Base-by-base conservation (phyloP, 805 yeast species). In the Candida glaebosa region DNA sequence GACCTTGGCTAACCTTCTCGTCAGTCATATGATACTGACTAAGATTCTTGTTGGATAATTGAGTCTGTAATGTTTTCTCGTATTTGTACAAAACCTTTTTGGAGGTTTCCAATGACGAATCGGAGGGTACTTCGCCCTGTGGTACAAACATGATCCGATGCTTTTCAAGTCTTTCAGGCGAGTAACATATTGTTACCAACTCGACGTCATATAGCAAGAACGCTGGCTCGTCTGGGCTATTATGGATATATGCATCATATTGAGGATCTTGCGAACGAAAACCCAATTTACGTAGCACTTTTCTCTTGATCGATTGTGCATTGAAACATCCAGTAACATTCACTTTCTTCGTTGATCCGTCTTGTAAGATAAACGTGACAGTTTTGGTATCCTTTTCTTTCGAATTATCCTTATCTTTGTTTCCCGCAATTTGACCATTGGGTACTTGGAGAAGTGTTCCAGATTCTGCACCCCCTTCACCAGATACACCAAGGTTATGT, bases 301-400 rank as follows among this genome's bases (percentile, higher is more conserved):
- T 82, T 40, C 79, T 70, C 57, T 85, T 87, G 38, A 89, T 85
- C 5, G 88, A 77, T 43, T 79, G 84, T 1, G 95, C 89, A 56
- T 82, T 84, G 61, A 80, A 84, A 56, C 95, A 87, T 0, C 89
- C 93, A 14, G 79, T 75, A 1, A 87, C 82, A 51, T 83, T 82
- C 32, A 87, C 79, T 40, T 75, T 71, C 49, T 80, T 81, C 2
- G 80, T 71, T 5, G 82, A 69, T 1, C 96, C 96, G 61, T 83
- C 87, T 40, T 82, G 83, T 28, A 83, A 65, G 22, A 88, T 84
- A 48, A 89, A 82, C 1, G 85, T 82, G 16, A 84, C 44, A 6
- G 47, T 33, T 3, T 50, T 50, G 25, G 47, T 12, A 15, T 47
- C 52, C 17, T 32, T 37, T 2, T 36, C 38, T 36, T 39, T 38